phyloP scores from a whole-genome alignment of 495 filamentous ascomycete genomes.

The Tuber aestivum region DNA sequence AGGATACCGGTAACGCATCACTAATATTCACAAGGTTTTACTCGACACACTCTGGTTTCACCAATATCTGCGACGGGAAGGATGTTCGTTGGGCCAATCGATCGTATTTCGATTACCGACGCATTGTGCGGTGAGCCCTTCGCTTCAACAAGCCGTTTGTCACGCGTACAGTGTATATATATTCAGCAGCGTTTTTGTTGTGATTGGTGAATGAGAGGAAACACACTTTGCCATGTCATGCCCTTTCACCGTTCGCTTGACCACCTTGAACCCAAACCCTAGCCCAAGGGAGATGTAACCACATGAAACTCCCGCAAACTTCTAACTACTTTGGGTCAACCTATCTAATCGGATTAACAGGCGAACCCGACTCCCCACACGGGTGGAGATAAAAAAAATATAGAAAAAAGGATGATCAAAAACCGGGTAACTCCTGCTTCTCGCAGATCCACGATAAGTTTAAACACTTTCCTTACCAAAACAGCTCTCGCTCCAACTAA shows the following conservation, averaged over 20 bases:
- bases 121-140: background rate
- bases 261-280: no score
- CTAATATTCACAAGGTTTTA: background rate
- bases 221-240: background rate
- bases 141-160: background rate
- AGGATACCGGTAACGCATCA: background rate
- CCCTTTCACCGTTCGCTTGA: no score
- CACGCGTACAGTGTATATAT: background rate
- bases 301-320: background rate
- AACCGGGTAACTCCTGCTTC: background rate
- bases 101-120: background rate
- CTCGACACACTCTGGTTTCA: background rate
- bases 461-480: background rate
- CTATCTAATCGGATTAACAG: background rate
- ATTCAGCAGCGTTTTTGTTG: background rate
- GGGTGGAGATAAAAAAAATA: background rate
- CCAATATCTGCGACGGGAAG: background rate
- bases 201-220: background rate
- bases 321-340: background rate
- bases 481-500: background rate
- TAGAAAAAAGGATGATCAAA: background rate
- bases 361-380: background rate
- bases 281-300: background rate
- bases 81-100: background rate
- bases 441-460: background rate